These are phyloP conservation scores for Vickermania ingenoplastis DNA, from an alignment of 208 protist species.

Conservation along the genomic window DNA sequence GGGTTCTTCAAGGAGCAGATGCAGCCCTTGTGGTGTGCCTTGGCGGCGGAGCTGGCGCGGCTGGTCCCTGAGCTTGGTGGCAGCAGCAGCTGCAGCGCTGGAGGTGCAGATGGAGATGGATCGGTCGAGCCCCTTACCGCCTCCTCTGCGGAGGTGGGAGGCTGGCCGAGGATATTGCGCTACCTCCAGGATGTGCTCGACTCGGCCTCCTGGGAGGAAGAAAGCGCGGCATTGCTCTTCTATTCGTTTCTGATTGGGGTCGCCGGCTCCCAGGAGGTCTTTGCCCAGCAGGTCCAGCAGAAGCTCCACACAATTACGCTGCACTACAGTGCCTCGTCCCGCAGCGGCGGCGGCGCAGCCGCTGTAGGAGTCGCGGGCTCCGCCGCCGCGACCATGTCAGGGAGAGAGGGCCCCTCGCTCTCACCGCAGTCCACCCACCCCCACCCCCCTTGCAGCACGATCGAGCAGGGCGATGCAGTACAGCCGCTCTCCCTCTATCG, in stretches of 20 bases:
- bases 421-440: not conserved
- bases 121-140: not conserved
- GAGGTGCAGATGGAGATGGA: too few species aligned
- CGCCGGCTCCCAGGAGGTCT: not conserved
- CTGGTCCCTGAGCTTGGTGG: not conserved
- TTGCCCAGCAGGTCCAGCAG: not conserved
- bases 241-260: not conserved
- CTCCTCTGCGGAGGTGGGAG: not conserved
- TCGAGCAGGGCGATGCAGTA: not conserved
- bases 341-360: not conserved
- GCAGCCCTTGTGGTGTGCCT: not conserved
- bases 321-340: not conserved
- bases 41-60: not conserved
- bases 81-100: not conserved
- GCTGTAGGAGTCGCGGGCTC: not conserved
- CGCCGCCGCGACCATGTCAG: not conserved
- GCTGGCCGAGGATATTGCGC: not conserved
- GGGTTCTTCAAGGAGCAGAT: not conserved
- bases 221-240: not conserved
- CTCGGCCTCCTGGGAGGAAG: not conserved
- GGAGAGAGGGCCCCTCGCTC: too few species aligned
- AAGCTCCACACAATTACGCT: not conserved
- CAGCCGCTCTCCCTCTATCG: too few species aligned
- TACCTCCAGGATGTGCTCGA: not conserved
- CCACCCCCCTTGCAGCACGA: not conserved